A percentile compares a stretch with the other conserved stretches of the same genome.
These are phyloP conservation scores for Suillus variegatus DNA, from an alignment of 768 basidiomycete genomes.

Conservation along the genomic window DNA sequence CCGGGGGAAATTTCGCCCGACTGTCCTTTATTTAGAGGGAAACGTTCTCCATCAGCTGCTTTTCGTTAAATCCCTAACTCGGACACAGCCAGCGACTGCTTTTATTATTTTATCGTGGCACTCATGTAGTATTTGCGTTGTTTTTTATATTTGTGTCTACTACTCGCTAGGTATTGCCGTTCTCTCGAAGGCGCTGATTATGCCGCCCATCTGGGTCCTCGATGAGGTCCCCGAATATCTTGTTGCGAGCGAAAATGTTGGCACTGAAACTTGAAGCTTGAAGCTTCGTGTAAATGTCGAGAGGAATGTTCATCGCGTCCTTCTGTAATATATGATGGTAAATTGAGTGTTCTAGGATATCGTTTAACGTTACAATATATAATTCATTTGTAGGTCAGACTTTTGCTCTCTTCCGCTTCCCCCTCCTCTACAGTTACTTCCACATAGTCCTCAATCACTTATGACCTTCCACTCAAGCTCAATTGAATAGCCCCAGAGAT, in stretches of 20 bases:
- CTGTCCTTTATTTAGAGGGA: not conserved
- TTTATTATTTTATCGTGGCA: constrained; percentile 4
- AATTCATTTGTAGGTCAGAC: not conserved
- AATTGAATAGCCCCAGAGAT: not conserved
- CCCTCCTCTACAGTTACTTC: not conserved
- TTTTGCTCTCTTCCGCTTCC: not conserved
- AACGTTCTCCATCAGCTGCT: not conserved
- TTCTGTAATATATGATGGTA: not conserved
- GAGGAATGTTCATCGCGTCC: not conserved
- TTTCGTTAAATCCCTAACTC: not conserved
- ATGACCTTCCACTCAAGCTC: not conserved
- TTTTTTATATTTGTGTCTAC: constrained; percentile 1
- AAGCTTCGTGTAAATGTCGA: not conserved
- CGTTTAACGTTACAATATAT: not conserved
- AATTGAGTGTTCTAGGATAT: not conserved
- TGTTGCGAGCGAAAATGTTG: not conserved
- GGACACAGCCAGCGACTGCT: constrained; percentile 3
- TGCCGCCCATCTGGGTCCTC: no score
- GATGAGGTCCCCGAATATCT: not conserved
- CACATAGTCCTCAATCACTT: not conserved
- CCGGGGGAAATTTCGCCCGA: not conserved
- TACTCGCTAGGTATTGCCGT: no score
- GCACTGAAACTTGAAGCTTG: not conserved
- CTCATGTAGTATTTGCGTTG: constrained; percentile 7
- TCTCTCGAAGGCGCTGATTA: no score